Base-by-base conservation (phyloP, 257 asterid species). In the Plantago ovata region DNA sequence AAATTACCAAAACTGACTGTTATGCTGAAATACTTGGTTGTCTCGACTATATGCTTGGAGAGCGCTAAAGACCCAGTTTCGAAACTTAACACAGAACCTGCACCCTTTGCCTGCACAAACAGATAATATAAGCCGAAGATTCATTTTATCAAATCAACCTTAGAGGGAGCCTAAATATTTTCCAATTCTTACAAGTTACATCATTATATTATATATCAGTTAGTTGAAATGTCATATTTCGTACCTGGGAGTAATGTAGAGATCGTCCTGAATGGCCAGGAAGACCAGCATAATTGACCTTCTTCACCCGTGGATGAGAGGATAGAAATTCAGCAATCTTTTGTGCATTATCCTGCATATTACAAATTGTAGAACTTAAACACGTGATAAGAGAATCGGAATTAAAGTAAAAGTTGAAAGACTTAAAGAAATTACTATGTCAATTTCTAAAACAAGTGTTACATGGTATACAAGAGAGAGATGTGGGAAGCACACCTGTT, bases 51-150 rank as follows among this genome's bases (percentile, higher is more conserved):
- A 62, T 92, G 95, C 83, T 80, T 84, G 45, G 98, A 88, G 22
- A 88, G 89, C 55, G 90, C 82, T 55, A 89, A 59, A 0, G 95
- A 88, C 15, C 94, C 92, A 9, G 98, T 82, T 61, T 73, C 39
- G 70, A 86, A 93, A 80, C 98, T 93, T 13, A 88, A 73, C 63
- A 88, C 87, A 9, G 98, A 86, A 52, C 98, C 98, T 23, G 97
- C 91, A 52, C 97, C 98, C 48, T 66, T 92, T 1, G 97, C 95
- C 98, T 88, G 81, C 61, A 75, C 42, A 28, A 0, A 2, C 36
- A 28, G 6, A 8, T 3, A 28, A 28, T 8, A 28, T 28, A 28
- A 3, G 7, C 36, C 36, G n/a, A n/a, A n/a, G n/a, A n/a, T n/a
- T n/a, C n/a, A n/a, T n/a, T n/a, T n/a, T n/a, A n/a, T n/a, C n/a